These are phyloP conservation scores for Pleomassaria siparia DNA, from an alignment of 2,329 filamentous ascomycete genomes.

Conservation along the genomic window DNA sequence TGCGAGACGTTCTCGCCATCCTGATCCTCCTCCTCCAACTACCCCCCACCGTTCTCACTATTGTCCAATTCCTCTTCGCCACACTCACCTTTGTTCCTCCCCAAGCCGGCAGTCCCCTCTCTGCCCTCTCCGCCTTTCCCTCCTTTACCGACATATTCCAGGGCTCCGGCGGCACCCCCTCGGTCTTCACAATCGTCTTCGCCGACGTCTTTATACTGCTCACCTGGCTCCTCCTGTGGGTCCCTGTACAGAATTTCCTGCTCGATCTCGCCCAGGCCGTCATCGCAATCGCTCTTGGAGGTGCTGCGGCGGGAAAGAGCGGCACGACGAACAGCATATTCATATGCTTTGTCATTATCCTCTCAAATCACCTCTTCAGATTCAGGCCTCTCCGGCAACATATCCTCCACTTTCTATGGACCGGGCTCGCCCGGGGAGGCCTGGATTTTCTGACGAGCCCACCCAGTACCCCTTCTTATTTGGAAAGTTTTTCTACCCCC, in stretches of 20 bases:
- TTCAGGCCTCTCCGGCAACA: conserved; percentile 55
- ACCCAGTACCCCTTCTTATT: conserved; percentile 35
- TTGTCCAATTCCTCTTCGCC: conserved; percentile 90
- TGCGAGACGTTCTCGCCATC: conserved; percentile 94
- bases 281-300: conserved; percentile 86
- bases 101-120: conserved; percentile 70
- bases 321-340: conserved; percentile 72
- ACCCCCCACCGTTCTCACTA: conserved; percentile 81
- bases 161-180: conserved; percentile 81
- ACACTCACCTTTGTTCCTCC: conserved; percentile 90
- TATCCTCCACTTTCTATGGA: conserved; percentile 43
- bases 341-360: conserved; percentile 70
- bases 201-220: conserved; percentile 82
- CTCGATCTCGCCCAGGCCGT: conserved; percentile 90
- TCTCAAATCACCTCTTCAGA: conserved; percentile 51
- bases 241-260: conserved; percentile 81
- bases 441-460: conserved; percentile 43
- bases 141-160: conserved; percentile 92
- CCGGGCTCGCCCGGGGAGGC: conserved; percentile 44
- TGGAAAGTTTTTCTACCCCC: conserved; percentile 46
- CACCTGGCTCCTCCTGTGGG: conserved; percentile 86
- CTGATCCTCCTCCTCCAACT: conserved; percentile 94
- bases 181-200: conserved; percentile 78
- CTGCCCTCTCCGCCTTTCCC: conserved; percentile 69
- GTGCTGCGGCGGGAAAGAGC: conserved; percentile 69